A percentile compares a stretch with the other conserved stretches of the same genome.
Evolutionary conservation across 2,329 filamentous ascomycete species (phyloP).

Genomic region (Stylonectria norvegica): DNA sequence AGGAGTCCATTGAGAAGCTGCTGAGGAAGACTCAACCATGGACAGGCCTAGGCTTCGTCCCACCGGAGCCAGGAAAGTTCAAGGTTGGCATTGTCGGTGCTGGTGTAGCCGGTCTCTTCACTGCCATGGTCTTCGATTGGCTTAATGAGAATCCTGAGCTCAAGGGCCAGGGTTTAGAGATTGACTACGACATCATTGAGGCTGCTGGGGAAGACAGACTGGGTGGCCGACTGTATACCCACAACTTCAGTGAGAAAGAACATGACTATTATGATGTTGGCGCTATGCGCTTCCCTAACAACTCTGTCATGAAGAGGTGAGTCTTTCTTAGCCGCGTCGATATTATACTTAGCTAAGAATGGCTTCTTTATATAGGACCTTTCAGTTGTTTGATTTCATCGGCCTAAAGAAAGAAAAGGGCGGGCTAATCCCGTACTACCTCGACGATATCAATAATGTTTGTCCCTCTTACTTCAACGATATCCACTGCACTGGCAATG

Average conservation of each 20-base stretch:
- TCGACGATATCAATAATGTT: slow-evolving; percentile 1
- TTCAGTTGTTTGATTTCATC: slow-evolving; percentile 16
- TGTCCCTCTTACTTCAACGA: slow-evolving; percentile 19
- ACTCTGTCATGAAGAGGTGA: slow-evolving; percentile 21
- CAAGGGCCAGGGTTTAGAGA: slow-evolving; percentile 13
- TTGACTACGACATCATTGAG: slow-evolving; percentile 39
- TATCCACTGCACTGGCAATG: not conserved
- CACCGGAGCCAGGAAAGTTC: slow-evolving; percentile 8
- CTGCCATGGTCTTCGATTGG: slow-evolving; percentile 33
- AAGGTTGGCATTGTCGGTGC: slow-evolving; percentile 37
- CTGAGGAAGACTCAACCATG: not conserved
- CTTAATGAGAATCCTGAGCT: slow-evolving; percentile 16
- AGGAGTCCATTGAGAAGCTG: slow-evolving; percentile 5
- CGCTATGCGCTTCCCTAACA: slow-evolving; percentile 40
- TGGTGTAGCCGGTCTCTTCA: slow-evolving; percentile 36
- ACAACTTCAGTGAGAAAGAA: slow-evolving; percentile 25
- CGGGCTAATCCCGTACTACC: slow-evolving; percentile 17
- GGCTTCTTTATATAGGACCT: slow-evolving; percentile 6
- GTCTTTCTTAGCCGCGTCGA: not conserved
- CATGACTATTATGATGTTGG: slow-evolving; percentile 35
- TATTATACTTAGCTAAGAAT: no score
- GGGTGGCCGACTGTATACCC: slow-evolving; percentile 37
- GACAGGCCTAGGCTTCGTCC: slow-evolving; percentile 5
- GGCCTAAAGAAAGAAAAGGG: slow-evolving; percentile 9
- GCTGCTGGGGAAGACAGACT: slow-evolving; percentile 26